Percentiles rank a stretch among this genome's conserved stretches.
These are phyloP conservation scores for Cystobasidium onofrii DNA, from an alignment of 768 basidiomycete genomes.

Conservation along the genomic window DNA sequence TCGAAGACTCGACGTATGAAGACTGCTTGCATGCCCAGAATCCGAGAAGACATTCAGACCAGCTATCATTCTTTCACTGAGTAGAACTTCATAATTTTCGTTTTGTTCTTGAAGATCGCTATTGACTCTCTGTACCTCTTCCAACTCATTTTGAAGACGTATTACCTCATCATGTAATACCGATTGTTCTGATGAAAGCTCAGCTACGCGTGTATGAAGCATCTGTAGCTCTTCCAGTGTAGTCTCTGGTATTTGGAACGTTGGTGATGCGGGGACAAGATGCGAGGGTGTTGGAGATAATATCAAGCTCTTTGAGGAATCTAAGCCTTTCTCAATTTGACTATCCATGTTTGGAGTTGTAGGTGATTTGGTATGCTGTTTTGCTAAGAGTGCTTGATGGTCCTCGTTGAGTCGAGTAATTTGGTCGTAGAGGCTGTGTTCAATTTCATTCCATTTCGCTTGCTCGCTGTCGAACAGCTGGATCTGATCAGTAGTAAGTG, in stretches of 20 bases:
- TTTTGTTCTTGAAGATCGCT: constrained; percentile 74
- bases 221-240: constrained; percentile 37
- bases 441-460: constrained; percentile 84
- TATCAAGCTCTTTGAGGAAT: constrained; percentile 41
- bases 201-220: constrained; percentile 41
- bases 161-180: constrained; percentile 82
- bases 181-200: constrained; percentile 58
- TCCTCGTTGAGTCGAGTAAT: constrained; percentile 69
- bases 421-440: constrained; percentile 83
- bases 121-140: constrained; percentile 81
- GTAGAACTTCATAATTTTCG: constrained; percentile 87
- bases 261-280: constrained; percentile 33
- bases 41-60: constrained; percentile 52
- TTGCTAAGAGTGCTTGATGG: constrained; percentile 48
- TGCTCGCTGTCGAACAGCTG: constrained; percentile 83
- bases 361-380: background rate
- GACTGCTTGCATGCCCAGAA: constrained; percentile 43
- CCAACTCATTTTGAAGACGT: constrained; percentile 66
- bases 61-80: constrained; percentile 80
- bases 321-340: background rate
- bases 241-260: constrained; percentile 35
- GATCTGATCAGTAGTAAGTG: constrained; percentile 57
- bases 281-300: constrained; percentile 40
- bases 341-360: background rate
- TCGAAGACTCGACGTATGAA: constrained; percentile 47